These are phyloP conservation scores for Puccinia hordei DNA, from an alignment of 1,284 basidiomycete species.

Conservation along the genomic window DNA sequence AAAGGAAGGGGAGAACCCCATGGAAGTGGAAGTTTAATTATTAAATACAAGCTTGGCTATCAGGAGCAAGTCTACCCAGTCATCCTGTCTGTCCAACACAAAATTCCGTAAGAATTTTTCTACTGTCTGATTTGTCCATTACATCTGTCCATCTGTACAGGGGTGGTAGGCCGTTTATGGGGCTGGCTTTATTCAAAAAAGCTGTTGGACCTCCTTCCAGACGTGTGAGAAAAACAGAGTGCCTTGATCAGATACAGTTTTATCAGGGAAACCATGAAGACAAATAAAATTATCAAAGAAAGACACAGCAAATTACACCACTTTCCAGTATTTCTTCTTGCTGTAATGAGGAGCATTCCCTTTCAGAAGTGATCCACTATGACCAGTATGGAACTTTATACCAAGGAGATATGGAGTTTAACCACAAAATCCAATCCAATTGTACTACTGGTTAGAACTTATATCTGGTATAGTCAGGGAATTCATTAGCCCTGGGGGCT, in stretches of 20 bases:
- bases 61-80: slow-evolving; percentile 55
- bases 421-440: slow-evolving; percentile 64
- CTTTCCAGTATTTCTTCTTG: background rate
- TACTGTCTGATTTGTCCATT: background rate
- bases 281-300: slow-evolving; percentile 12
- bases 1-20: slow-evolving; percentile 61
- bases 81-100: slow-evolving; percentile 48
- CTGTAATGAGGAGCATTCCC: background rate
- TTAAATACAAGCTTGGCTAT: slow-evolving; percentile 59
- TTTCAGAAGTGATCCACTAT: slow-evolving; percentile 23
- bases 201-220: background rate
- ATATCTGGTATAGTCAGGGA: slow-evolving; percentile 57
- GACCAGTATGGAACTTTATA: slow-evolving; percentile 8
- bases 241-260: slow-evolving; percentile 27
- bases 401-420: slow-evolving; percentile 59
- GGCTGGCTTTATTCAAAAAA: background rate
- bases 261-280: slow-evolving; percentile 17
- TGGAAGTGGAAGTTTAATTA: slow-evolving; percentile 55
- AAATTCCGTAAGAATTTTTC: slow-evolving; percentile 52
- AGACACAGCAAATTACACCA: background rate
- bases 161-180: slow-evolving; percentile 33
- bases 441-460: slow-evolving; percentile 60
- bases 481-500: slow-evolving; percentile 58
- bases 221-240: slow-evolving; percentile 15
- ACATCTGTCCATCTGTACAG: slow-evolving; percentile 27